Base-by-base conservation (phyloP, 257 asterid genomes). In the Rauvolfia tetraphylla region DNA sequence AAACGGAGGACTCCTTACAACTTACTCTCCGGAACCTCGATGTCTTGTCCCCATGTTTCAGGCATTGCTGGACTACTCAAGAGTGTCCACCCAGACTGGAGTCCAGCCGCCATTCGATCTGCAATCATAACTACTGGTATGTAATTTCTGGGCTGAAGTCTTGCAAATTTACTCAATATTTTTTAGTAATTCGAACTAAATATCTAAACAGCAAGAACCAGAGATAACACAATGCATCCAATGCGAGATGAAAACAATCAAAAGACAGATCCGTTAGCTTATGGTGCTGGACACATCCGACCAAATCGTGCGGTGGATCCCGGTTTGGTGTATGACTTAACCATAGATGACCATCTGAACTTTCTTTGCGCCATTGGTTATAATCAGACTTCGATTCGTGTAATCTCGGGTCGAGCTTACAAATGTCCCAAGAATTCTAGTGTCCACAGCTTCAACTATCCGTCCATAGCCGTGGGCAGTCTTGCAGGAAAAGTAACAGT, bases 31-130 rank as follows among this genome's bases (percentile, higher is more conserved):
- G 97, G 97, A 29, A 92, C 97, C 5, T 92, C 97, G 68, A 89
- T 92, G 96, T 81, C 97, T 11, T 90, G 96, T 75, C 97, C 97
- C 14, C 96, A 92, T 51, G 93, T 89, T 0, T 68, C 94, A 0
- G 96, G 93, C 1, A 79, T 90, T 0, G 85, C 86, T 39, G 96
- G 94, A 0, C 85, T 92, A 34, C 78, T 92, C 23, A 87, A 84
- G 75, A 87, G 90, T 9, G 90, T 84, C 0, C 82, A 92, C 72
- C 95, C 92, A 0, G 73, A 79, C 2, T 92, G 96, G 96, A 87
- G 92, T 13, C 90, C 96, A 3, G 95, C 96, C 0, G 95, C 89
- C 14, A 79, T 92, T 4, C 84, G 89, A 83, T 92, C 96, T 0
- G 93, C 95, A 44, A 83, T 92, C 74, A 84, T 90, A 79, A 92